Evolutionary conservation across 257 asterid genomes (phyloP), one percentile per base, ranked within the genome.

Genomic region (Fraxinus pennsylvanica): DNA sequence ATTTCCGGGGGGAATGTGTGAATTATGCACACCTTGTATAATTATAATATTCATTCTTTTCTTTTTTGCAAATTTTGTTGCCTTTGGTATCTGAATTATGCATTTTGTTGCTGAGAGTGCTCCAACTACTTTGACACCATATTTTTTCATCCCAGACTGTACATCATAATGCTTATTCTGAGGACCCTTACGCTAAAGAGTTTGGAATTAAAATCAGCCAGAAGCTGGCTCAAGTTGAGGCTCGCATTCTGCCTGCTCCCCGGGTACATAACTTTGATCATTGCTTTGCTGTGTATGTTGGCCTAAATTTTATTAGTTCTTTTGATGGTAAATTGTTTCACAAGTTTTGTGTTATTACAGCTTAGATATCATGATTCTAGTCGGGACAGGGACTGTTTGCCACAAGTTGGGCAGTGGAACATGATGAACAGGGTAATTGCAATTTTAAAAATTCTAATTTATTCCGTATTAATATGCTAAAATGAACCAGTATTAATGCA

Each of bases 401-500:
- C 99, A 0, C 95, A 92, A 86, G 97, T 93, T 77, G 99, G 99
- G 27, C 98, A 96, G 71, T 95, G 99, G 99, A 93, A 95, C 21
- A 95, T 95, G 99, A 93, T 91, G 99, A 91, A 95, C n/a, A 93
- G 93, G 98, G 99, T 95, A 76, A 43, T 61, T 61, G 41, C 54
- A 4, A 14, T 57, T 41, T 71, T 32, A 13, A 57, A 38, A 25
- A 6, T 45, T 71, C 30, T 30, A 17, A 25, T 32, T 67, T 81
- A 12, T 14, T 69, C 19, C 1, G 6, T 22, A 6, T 27, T 25
- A 12, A 12, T n/a, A 6, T 63, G 69, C 69, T 63, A 63, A 22
- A 63, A 10, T 63, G 69, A 63, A 22, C 68, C 33, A 61, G 32
- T 21, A 33, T 38, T 61, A 25, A 13, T 0, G n/a, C 22, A 21